phyloP scores from a whole-genome alignment of 805 yeast species.

The Myxozyma vanderwaltii region DNA sequence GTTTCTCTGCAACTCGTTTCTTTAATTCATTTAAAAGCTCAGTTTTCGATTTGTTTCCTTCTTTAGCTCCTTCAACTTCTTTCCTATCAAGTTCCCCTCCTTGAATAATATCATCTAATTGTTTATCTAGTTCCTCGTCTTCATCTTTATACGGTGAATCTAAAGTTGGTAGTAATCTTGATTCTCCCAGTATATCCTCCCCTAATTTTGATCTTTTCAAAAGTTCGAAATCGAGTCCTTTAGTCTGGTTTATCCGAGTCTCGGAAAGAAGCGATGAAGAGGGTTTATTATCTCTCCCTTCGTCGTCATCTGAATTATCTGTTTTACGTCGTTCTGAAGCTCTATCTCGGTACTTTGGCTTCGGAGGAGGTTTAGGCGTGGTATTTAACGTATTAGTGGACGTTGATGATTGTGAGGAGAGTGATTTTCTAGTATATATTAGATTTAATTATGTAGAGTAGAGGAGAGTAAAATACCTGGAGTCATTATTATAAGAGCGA shows the following conservation, averaged over 20 bases:
- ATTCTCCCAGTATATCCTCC: slow-evolving; percentile 14
- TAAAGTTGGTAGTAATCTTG: no score
- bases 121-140: slow-evolving; percentile 16
- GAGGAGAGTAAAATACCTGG: not conserved
- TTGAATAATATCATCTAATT: slow-evolving; percentile 17
- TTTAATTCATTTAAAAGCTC: slow-evolving; percentile 18
- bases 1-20: slow-evolving; percentile 11
- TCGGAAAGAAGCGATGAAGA: not conserved
- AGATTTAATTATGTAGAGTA: not conserved
- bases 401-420: slow-evolving; percentile 7
- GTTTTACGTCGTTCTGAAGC: slow-evolving; percentile 26
- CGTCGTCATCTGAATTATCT: slow-evolving; percentile 5
- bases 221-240: slow-evolving; percentile 27
- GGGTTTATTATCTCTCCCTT: not conserved
- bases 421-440: not conserved
- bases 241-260: not conserved
- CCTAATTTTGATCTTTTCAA: slow-evolving; percentile 15
- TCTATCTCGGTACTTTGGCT: slow-evolving; percentile 24
- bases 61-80: slow-evolving; percentile 12
- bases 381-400: not conserved
- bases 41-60: slow-evolving; percentile 13
- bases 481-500: not conserved
- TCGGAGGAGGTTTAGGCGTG: not conserved
- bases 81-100: slow-evolving; percentile 7
- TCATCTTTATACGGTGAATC: not conserved